These are phyloP conservation scores for Gastroboletus turbinatus DNA, from an alignment of 1,284 basidiomycete species.

Conservation along the genomic window DNA sequence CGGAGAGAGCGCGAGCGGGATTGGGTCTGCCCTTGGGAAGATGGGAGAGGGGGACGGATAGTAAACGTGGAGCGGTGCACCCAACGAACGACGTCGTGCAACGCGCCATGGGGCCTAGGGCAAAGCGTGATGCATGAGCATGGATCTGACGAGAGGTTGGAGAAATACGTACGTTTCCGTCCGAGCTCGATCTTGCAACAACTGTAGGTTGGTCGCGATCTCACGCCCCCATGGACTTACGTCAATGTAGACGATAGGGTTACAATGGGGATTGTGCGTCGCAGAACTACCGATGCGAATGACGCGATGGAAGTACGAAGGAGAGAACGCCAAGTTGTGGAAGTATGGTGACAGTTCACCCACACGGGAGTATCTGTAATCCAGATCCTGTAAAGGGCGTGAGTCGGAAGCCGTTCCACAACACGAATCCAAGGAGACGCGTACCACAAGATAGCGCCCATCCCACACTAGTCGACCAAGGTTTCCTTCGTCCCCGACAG, in stretches of 20 bases:
- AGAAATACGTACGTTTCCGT: conserved; percentile 67
- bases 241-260: conserved; percentile 73
- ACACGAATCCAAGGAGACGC: conserved; percentile 3
- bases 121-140: conserved; percentile 6
- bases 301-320: conserved; percentile 82
- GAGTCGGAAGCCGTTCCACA: conserved; percentile 5
- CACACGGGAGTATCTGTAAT: conserved; percentile 70
- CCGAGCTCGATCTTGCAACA: conserved; percentile 73
- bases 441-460: conserved; percentile 75
- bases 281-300: conserved; percentile 56
- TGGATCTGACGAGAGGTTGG: neutral
- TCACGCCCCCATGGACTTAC: conserved; percentile 73
- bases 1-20: conserved; percentile 24
- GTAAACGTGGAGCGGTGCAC: conserved; percentile 74
- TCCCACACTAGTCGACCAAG: conserved; percentile 79
- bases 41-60: conserved; percentile 45
- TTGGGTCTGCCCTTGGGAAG: conserved; percentile 16
- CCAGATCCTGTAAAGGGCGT: conserved; percentile 58
- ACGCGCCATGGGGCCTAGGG: conserved; percentile 66
- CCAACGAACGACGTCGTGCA: conserved; percentile 81
- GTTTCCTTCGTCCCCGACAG: conserved; percentile 80
- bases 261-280: conserved; percentile 45
- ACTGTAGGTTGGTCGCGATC: conserved; percentile 66
- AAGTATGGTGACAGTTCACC: conserved; percentile 78
- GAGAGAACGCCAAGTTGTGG: conserved; percentile 72